Evolutionary conservation across 164 flowering plant genomes (phyloP).

Genomic region (Euptelea pleiosperma): DNA sequence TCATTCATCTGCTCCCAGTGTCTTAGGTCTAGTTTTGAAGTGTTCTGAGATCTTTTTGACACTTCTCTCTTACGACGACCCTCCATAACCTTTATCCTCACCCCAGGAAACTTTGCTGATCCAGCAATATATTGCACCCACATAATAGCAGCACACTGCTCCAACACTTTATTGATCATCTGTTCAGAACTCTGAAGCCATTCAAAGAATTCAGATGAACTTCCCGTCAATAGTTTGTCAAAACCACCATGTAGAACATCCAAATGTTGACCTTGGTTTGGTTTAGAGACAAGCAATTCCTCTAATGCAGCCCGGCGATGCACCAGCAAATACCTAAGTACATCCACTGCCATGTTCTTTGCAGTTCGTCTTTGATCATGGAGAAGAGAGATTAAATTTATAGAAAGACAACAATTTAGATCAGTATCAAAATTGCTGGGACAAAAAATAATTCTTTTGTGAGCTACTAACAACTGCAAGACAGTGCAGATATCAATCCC

Average conservation of each 20-base stretch:
- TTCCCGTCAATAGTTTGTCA: conserved; percentile 77
- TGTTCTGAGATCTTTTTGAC: conserved; percentile 64
- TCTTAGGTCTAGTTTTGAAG: conserved; percentile 52
- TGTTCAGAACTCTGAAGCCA: conserved; percentile 80
- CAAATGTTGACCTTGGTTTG: conserved; percentile 74
- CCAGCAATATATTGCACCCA: conserved; percentile 96
- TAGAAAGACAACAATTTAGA: conserved; percentile 82
- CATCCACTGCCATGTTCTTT: conserved; percentile 68
- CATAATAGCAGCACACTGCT: conserved; percentile 89
- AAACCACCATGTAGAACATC: conserved; percentile 96
- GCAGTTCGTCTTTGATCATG: conserved; percentile 57
- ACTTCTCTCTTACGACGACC: conserved; percentile 86
- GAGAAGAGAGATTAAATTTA: conserved; percentile 83
- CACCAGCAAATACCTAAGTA: conserved; percentile 75
- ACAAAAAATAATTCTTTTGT: conserved; percentile 80
- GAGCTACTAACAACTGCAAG: conserved; percentile 83
- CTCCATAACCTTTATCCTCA: conserved; percentile 92
- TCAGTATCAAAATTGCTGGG: conserved; percentile 91
- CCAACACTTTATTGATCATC: conserved; percentile 71
- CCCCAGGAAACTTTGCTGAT: conserved; percentile 87
- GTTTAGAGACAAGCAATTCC: conserved; percentile 87
- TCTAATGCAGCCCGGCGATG: conserved; percentile 89
- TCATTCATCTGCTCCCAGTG: conserved; percentile 95
- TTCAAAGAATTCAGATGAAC: conserved; percentile 58
- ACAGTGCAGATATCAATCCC: conserved; percentile 69